phyloP scores from a whole-genome alignment of 2,329 filamentous ascomycete species.

The Fusarium ambrosium region DNA sequence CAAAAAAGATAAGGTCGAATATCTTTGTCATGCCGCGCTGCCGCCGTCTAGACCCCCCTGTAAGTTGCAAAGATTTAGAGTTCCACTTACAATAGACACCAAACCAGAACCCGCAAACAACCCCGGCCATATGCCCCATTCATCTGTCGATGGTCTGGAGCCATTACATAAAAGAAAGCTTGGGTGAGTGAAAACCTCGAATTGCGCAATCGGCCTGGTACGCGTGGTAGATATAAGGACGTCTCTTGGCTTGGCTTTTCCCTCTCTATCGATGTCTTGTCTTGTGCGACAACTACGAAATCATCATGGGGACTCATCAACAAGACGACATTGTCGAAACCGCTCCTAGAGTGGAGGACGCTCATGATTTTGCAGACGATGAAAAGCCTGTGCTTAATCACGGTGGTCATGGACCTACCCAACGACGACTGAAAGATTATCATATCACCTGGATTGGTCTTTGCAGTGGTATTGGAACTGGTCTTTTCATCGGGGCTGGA shows the following conservation, averaged over 20 bases:
- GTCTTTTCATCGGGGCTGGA: slow-evolving; percentile 43
- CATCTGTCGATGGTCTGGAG: slow-evolving; percentile 23
- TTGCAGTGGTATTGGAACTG: slow-evolving; percentile 43
- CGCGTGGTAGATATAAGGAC: background rate
- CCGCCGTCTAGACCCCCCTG: background rate
- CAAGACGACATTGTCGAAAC: slow-evolving; percentile 24
- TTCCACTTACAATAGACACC: slow-evolving; percentile 4
- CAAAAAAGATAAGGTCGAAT: background rate
- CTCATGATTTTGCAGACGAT: background rate
- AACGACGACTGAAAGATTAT: slow-evolving; percentile 39
- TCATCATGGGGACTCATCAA: background rate
- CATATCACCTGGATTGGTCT: slow-evolving; percentile 46
- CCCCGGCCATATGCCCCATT: slow-evolving; percentile 23
- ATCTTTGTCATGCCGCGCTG: background rate
- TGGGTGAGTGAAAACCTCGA: slow-evolving; percentile 37
- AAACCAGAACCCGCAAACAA: slow-evolving; percentile 8
- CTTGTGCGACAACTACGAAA: too few relatives aligned
- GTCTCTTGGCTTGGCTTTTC: background rate
- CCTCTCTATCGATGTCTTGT: background rate
- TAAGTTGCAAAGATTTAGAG: background rate
- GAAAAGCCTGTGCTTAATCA: slow-evolving; percentile 40
- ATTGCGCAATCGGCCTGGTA: slow-evolving; percentile 36
- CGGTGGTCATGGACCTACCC: slow-evolving; percentile 40
- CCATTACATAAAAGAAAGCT: slow-evolving; percentile 8
- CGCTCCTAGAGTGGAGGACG: slow-evolving; percentile 2